Conservation (phyloP, 2,329 filamentous ascomycete species). For the Venturia nashicola region DNA sequence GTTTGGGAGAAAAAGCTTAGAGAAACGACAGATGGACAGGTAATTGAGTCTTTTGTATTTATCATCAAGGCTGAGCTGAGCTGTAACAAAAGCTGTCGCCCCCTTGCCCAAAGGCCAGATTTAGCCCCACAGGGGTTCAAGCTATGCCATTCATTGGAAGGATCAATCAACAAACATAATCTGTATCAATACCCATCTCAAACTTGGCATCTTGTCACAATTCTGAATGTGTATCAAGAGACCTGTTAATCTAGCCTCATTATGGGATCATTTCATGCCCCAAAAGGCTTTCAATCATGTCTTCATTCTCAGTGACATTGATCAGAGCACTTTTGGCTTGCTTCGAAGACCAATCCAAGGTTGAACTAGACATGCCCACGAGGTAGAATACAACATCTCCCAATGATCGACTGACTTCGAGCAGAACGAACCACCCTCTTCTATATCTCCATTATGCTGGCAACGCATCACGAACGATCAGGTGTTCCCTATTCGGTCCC, state of each 20-base stretch:
- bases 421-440: not conserved
- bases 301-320: not conserved
- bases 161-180: not conserved
- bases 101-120: not conserved
- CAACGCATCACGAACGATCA: conserved; percentile 31
- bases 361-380: not conserved
- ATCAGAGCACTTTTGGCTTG: not conserved
- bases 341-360: not conserved
- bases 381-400: not conserved
- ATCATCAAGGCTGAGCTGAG: conserved; percentile 3
- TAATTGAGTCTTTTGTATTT: not conserved
- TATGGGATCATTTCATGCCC: not conserved
- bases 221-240: no score
- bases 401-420: not conserved
- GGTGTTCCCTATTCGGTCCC: conserved; percentile 51
- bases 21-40: not conserved
- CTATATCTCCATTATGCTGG: not conserved
- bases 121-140: not conserved
- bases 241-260: no score
- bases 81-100: not conserved
- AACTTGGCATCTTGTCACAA: no score
- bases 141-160: not conserved
- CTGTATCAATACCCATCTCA: no score
- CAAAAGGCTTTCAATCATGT: not conserved
- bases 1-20: not conserved